Evolutionary conservation across 2,329 filamentous ascomycete genomes (phyloP), one percentile per base, ranked within the genome.

Genomic region (Diaporthe longicolla): DNA sequence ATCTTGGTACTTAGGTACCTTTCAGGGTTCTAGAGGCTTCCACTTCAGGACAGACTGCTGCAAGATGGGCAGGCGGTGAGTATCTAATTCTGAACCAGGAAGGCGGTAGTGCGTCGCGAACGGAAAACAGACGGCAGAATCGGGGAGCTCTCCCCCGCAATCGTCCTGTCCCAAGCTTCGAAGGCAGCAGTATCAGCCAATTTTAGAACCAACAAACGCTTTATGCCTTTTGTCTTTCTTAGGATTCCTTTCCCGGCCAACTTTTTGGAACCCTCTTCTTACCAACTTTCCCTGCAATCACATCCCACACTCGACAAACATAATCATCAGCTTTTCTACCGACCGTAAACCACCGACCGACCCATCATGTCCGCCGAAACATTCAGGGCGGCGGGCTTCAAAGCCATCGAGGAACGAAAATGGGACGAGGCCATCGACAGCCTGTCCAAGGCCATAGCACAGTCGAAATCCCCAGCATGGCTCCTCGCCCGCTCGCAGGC

Each of bases 401-500:
- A 87, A 50, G 88, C 94, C 72, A 87, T 94, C 73, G 84, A 89
- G 37, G 85, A 83, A 11, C 88, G 88, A 68, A 88, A 95, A 75
- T 96, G 91, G 82, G 84, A 88, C 7, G 86, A 88, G 61, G 95
- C 94, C 58, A 89, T 98, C 77, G 82, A 85, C 48, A 89, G 92
- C 78, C 93, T 93, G 76, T 93, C 93, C 10, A 83, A 85, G 52
- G 94, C 94, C 9, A 86, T 97, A 45, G 84, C 90, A 75, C 87
- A 87, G 17, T 91, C 92, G 0, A 86, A 86, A 52, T 94, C 94
- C 3, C 93, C 94, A 1, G 84, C 89, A 65, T 98, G 97, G 90
- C 93, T 96, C 76, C 90, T 97, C 76, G 91, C 93, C 77, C 94
- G 96, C 26, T 93, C 95, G 6, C 95, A 92, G 55, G 94, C 94